Conservation (phyloP, 306 rosid species). For the Cicer chorassanicum region DNA sequence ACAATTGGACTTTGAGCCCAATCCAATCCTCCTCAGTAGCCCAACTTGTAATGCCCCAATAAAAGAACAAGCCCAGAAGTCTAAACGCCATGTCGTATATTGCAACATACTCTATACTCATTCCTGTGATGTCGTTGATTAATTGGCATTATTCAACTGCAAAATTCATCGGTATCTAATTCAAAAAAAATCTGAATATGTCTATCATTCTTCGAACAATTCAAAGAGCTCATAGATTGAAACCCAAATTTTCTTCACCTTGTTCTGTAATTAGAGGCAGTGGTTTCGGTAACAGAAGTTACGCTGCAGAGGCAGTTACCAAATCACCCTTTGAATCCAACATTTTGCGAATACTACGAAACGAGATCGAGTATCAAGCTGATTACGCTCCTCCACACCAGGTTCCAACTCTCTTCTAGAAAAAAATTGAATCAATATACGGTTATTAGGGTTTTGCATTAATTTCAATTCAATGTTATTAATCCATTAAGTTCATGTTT, state of each 20-base stretch:
- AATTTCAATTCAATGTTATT: not conserved
- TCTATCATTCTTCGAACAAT: conserved; percentile 55
- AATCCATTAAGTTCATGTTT: not conserved
- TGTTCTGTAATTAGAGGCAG: not conserved
- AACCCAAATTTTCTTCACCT: conserved; percentile 10
- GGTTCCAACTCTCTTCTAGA: conserved; percentile 50
- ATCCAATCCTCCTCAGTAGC: not conserved
- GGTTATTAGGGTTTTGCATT: conserved; percentile 1
- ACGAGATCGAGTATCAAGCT: conserved; percentile 63
- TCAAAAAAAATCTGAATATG: conserved; percentile 46
- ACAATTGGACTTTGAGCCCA: not conserved
- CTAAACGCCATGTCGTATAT: not conserved
- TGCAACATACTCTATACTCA: not conserved
- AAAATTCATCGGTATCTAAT: not conserved
- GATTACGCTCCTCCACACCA: conserved; percentile 72
- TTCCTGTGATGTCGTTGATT: not conserved
- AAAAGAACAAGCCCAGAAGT: not conserved
- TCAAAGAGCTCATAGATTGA: conserved; percentile 30
- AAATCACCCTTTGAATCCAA: conserved; percentile 74
- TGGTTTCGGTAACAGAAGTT: conserved; percentile 37
- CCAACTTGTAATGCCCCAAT: not conserved
- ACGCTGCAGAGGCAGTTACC: conserved; percentile 45
- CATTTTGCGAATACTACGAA: conserved; percentile 68
- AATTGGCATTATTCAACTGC: not conserved
- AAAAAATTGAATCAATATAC: not conserved